A percentile compares a stretch with the other conserved stretches of the same genome.
Evolutionary conservation across 2,329 filamentous ascomycete genomes (phyloP).

Genomic region (Chalaropsis thielavioides): DNA sequence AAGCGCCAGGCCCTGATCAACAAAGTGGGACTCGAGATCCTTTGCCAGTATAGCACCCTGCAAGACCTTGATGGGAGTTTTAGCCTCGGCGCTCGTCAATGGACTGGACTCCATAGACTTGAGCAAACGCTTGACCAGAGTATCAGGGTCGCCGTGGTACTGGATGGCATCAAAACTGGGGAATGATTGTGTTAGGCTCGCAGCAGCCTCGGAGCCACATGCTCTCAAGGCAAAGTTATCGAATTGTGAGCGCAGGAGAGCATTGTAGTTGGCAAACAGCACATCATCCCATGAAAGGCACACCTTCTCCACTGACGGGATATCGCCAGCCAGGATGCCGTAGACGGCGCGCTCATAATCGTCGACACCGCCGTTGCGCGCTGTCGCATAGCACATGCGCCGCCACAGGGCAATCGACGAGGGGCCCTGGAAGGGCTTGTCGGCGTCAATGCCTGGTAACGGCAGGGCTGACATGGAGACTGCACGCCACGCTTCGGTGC

Average conservation of each 20-base stretch:
- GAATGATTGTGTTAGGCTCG: constrained; percentile 43
- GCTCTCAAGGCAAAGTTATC: constrained; percentile 50
- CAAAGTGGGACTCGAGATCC: constrained; percentile 42
- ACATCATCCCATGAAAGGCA: constrained; percentile 74
- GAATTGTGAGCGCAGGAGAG: constrained; percentile 66
- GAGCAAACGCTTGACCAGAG: constrained; percentile 44
- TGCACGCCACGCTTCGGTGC: constrained; percentile 80
- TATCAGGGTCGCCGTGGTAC: constrained; percentile 42
- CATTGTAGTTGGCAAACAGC: constrained; percentile 77
- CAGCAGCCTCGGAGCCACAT: constrained; percentile 38
- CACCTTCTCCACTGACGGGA: constrained; percentile 59
- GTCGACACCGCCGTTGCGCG: constrained; percentile 53
- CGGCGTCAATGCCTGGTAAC: constrained; percentile 35
- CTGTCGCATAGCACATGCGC: constrained; percentile 58
- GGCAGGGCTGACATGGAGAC: constrained; percentile 63
- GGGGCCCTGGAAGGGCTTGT: constrained; percentile 28
- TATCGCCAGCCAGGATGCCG: constrained; percentile 74
- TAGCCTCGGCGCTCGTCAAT: constrained; percentile 43
- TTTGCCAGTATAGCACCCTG: constrained; percentile 61
- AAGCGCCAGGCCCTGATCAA: constrained; percentile 42
- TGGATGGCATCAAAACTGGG: constrained; percentile 50
- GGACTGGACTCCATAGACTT: constrained; percentile 42
- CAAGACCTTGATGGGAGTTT: constrained; percentile 55
- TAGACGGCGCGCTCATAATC: constrained; percentile 83
- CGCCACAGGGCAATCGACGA: constrained; percentile 51